These are phyloP conservation scores for Lasiodiplodia hormozganensis DNA, from an alignment of 2,329 filamentous ascomycete species.

Conservation along the genomic window DNA sequence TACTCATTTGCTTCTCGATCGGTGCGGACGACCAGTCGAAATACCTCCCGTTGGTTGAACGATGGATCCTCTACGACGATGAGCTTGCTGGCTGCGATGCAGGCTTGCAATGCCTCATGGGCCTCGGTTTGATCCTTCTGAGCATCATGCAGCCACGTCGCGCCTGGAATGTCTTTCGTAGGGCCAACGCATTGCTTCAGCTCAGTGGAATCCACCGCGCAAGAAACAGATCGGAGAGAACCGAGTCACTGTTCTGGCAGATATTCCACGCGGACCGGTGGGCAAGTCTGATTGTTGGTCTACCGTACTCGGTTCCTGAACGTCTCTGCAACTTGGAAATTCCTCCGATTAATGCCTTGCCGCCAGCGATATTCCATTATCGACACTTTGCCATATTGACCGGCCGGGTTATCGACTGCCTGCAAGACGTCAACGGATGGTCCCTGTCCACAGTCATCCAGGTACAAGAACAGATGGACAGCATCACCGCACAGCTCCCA, in stretches of 20 bases:
- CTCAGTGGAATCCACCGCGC: neutral
- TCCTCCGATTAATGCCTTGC: neutral
- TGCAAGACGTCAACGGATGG: neutral
- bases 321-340: neutral
- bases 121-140: neutral
- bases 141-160: neutral
- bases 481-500: neutral
- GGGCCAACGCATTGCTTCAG: neutral
- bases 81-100: neutral
- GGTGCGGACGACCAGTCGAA: too few relatives aligned
- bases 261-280: constrained; percentile 5
- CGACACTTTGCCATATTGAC: constrained; percentile 1
- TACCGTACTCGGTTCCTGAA: neutral
- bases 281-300: neutral
- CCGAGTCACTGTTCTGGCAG: constrained; percentile 1
- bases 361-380: neutral
- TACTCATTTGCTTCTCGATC: too few relatives aligned
- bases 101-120: constrained; percentile 1
- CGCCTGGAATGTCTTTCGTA: neutral
- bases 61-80: neutral
- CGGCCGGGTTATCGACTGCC: constrained; percentile 1
- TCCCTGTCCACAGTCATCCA: neutral
- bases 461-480: constrained; percentile 1
- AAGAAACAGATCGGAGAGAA: neutral
- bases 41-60: too few relatives aligned